Conservation (phyloP, 495 filamentous ascomycete species). For the Neurospora sp. region DNA sequence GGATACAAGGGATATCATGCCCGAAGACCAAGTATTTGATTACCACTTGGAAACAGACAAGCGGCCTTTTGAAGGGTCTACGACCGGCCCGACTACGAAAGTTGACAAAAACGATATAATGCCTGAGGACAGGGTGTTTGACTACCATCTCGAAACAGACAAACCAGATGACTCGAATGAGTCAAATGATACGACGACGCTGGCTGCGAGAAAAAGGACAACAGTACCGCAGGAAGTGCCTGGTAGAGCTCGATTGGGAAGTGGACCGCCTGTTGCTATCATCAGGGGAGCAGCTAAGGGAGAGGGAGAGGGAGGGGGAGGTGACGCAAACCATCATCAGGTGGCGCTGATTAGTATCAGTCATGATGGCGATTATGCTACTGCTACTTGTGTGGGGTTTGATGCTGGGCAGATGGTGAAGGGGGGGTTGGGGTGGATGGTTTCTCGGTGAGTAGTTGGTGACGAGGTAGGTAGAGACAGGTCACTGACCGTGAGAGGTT, state of each 20-base stretch:
- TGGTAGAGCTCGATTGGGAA: neutral
- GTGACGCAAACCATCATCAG: slow-evolving; percentile 1
- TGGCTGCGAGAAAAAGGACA: neutral
- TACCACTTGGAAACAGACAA: neutral
- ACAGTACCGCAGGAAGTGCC: neutral
- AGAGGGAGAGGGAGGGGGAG: neutral
- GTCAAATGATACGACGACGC: neutral
- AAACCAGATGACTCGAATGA: neutral
- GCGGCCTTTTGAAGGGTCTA: neutral
- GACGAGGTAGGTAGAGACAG: neutral
- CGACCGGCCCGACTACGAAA: neutral
- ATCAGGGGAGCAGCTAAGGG: slow-evolving; percentile 1
- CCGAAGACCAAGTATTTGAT: neutral
- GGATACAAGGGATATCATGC: neutral
- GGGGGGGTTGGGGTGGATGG: neutral
- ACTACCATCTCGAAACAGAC: neutral
- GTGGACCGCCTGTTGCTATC: slow-evolving; percentile 17
- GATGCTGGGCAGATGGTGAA: neutral
- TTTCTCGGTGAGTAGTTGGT: neutral
- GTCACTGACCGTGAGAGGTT: neutral
- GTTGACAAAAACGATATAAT: neutral
- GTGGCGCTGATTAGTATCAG: slow-evolving; percentile 26
- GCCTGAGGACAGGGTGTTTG: neutral
- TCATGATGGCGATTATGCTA: slow-evolving; percentile 28
- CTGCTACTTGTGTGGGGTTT: slow-evolving; percentile 22